Percentiles rank a stretch among this genome's conserved stretches.
Evolutionary conservation across 1,284 basidiomycete genomes (phyloP).

Genomic region (Puccinia coronata): DNA sequence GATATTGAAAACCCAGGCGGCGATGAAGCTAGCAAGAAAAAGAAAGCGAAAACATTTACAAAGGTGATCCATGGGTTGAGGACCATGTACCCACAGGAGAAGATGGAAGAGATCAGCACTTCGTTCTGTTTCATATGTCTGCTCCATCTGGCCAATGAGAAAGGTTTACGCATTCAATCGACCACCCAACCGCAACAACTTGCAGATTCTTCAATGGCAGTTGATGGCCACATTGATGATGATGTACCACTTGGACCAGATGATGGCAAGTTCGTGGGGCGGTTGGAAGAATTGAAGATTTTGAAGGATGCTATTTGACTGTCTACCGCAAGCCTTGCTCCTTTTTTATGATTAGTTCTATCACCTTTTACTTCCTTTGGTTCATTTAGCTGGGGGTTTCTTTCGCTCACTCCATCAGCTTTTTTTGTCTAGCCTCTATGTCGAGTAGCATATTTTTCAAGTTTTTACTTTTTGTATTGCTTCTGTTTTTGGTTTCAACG

Average conservation of each 20-base stretch:
- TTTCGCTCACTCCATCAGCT: too few relatives aligned
- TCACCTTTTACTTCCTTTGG: too few relatives aligned
- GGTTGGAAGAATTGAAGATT: constrained; percentile 39
- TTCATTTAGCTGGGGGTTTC: too few relatives aligned
- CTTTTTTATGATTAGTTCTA: not conserved
- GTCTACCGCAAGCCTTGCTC: not conserved
- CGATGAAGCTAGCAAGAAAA: constrained; percentile 61
- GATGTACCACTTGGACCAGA: not conserved
- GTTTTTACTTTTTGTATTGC: too few relatives aligned
- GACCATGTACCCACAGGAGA: constrained; percentile 80
- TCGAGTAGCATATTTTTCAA: too few relatives aligned
- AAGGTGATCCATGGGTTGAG: constrained; percentile 80
- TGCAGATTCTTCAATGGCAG: not conserved
- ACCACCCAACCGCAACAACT: not conserved
- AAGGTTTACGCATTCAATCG: constrained; percentile 66
- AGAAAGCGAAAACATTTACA: constrained; percentile 74
- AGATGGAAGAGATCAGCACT: constrained; percentile 97
- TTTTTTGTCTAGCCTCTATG: too few relatives aligned
- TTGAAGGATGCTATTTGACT: constrained; percentile 19
- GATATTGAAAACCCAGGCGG: constrained; percentile 61
- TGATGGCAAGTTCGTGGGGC: constrained; percentile 36
- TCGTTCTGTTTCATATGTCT: constrained; percentile 99
- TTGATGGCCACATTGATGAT: not conserved
- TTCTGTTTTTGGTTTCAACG: too few relatives aligned
- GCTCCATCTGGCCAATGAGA: constrained; percentile 90